Conservation (phyloP, 2,329 filamentous ascomycete genomes). For the Mycogone perniciosa region DNA sequence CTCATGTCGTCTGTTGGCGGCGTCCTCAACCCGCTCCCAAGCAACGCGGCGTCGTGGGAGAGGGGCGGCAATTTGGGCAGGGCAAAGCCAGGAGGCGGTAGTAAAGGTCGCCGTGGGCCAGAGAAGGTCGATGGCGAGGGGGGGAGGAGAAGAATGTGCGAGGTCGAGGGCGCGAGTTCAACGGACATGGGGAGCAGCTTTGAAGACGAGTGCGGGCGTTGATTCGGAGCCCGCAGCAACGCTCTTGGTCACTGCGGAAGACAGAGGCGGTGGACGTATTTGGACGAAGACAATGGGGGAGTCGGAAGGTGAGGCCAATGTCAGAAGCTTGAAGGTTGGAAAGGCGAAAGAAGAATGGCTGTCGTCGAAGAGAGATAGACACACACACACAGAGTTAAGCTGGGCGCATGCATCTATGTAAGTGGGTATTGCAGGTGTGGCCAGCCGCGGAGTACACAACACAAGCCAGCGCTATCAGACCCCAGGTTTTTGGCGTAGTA, state of each 20-base stretch:
- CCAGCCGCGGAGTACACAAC: conserved; percentile 1
- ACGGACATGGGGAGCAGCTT: conserved; percentile 23
- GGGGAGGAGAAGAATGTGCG: conserved; percentile 16
- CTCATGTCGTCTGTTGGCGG: conserved; percentile 49
- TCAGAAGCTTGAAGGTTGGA: conserved; percentile 3
- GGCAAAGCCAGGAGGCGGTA: conserved; percentile 14
- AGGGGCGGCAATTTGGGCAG: conserved; percentile 20
- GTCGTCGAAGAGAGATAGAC: neutral
- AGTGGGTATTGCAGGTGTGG: conserved; percentile 11
- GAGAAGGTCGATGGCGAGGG: conserved; percentile 19
- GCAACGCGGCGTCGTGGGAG: conserved; percentile 14
- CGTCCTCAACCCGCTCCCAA: conserved; percentile 40
- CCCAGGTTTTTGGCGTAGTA: conserved; percentile 7
- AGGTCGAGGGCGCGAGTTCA: conserved; percentile 18
- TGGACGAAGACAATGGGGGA: neutral
- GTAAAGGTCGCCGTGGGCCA: conserved; percentile 16
- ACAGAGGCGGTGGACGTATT: neutral
- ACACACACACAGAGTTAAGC: neutral
- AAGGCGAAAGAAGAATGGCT: neutral
- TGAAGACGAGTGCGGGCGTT: conserved; percentile 1
- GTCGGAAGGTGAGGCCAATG: conserved; percentile 4
- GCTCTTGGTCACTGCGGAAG: neutral
- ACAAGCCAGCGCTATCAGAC: conserved; percentile 2
- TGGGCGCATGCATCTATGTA: conserved; percentile 3
- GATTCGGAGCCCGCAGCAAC: neutral